Base-by-base conservation (phyloP, 23 red algal genomes). In the Pyropia yezoensis region DNA sequence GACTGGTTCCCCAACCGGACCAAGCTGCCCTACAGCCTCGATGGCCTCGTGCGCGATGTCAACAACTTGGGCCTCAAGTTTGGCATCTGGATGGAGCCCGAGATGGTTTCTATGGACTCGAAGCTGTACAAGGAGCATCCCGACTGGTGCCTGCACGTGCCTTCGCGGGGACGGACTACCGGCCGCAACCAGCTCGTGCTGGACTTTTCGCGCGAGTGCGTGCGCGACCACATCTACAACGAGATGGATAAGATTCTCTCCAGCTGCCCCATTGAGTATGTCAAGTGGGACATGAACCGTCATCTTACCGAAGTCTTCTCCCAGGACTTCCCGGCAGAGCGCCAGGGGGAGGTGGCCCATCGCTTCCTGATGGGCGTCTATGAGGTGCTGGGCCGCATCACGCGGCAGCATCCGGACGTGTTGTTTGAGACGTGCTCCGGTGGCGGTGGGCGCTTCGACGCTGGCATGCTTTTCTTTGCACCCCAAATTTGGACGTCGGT, bases 271-370 rank as follows among this genome's bases (percentile, higher is more conserved):
- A 89, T 96, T 50, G 71, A 82, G 34, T 96, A 89, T 57, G 78
- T 96, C 18, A 96, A 96, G 49, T 96, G 91, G 91, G 91, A 96
- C 50, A 96, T 88, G 78, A 96, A 96, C 54, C 78, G 91, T 16
- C 83, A 88, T 61, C 65, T 96, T 14, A 96, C 91, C 5, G 91
- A 96, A 33, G 91, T 96, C n/a, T 96, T 88, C 62, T 88, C 82
- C 24, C 82, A 87, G 59, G 69, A 89, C 49, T 83, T 74, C 61
- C 71, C 86, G 58, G 53, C 73, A 14, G 69, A 71, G 26, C 66
- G 91, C 14, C 91, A 96, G 57, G 91, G 91, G 3, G 91, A 96
- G 39, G 75, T 96, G 29, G 71, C 70, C 2, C 91, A 96, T 67
- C 83, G 91, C 19, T 96, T 82, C 50, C 75, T 96, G 34, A 68